phyloP scores from a whole-genome alignment of 2,329 filamentous ascomycete species.

The Anthostomella pinea region DNA sequence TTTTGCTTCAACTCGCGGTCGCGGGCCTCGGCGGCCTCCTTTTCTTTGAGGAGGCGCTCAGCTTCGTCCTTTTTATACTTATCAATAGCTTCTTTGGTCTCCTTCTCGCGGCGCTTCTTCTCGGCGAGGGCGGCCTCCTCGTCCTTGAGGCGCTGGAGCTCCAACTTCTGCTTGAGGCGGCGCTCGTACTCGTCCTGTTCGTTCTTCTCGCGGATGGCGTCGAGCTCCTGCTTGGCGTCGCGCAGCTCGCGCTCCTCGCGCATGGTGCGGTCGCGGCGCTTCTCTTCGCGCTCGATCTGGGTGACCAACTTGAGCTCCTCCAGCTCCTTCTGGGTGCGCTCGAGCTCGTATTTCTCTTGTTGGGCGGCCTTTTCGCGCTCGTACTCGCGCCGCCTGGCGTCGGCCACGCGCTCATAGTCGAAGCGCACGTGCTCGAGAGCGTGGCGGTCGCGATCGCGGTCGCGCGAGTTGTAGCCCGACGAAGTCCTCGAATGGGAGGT shows the following conservation, averaged over 20 bases:
- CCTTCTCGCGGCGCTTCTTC: slow-evolving; percentile 42
- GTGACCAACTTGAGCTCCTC: slow-evolving; percentile 42
- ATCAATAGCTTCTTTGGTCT: slow-evolving; percentile 49
- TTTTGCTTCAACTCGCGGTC: slow-evolving; percentile 55
- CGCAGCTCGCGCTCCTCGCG: slow-evolving; percentile 38
- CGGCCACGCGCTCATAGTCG: slow-evolving; percentile 30
- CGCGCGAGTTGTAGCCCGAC: slow-evolving; percentile 29
- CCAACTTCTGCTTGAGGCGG: slow-evolving; percentile 51
- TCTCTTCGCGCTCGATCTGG: slow-evolving; percentile 41
- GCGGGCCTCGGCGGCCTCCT: slow-evolving; percentile 45
- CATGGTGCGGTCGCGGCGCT: slow-evolving; percentile 38
- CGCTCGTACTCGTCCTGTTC: slow-evolving; percentile 48
- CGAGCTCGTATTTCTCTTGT: slow-evolving; percentile 40
- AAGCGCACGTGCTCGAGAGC: slow-evolving; percentile 31
- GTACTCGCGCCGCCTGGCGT: slow-evolving; percentile 30
- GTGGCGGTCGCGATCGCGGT: slow-evolving; percentile 32
- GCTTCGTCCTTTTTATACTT: slow-evolving; percentile 49
- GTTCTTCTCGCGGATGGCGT: slow-evolving; percentile 39
- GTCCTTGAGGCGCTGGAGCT: slow-evolving; percentile 45
- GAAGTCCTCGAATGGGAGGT: slow-evolving; percentile 33
- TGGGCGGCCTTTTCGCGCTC: slow-evolving; percentile 36
- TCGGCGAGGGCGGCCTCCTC: slow-evolving; percentile 45
- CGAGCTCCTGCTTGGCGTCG: slow-evolving; percentile 32
- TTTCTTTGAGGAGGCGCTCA: slow-evolving; percentile 45
- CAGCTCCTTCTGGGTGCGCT: slow-evolving; percentile 34